Base-by-base conservation (phyloP, 1,139 yeast genomes). In the Yamadazyma atlantica region DNA sequence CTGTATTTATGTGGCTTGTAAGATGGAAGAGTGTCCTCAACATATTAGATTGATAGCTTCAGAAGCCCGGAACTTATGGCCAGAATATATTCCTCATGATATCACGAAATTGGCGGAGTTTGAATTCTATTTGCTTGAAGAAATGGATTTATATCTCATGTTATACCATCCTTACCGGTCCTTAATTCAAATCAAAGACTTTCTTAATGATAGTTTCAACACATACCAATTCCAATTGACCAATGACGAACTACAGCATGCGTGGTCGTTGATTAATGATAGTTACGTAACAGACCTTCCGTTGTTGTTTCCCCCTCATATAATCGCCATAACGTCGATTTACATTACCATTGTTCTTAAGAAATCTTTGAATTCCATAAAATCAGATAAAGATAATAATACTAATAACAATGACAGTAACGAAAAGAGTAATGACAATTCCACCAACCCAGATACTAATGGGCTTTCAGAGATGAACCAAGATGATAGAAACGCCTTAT, bases 11-110 rank as follows among this genome's bases (percentile, higher is more conserved):
- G 75, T 92, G 33, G 92, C 97, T 0, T 85, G 96, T 64, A 92
- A 92, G 56, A 85, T 89, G 26, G 97, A 92, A 58, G 98, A 92
- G 58, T 84, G 89, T 51, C 97, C 98, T 1, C 95, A 86, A 55
- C 97, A 92, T 56, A 89, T 92, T 8, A 68, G 97, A 40, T 78
- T 90, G 1, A 74, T 92, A 11, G 78, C 87, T 16, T 73, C 82
- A 21, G 97, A 92, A 55, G 95, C 97, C 2, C 68, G 96, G 36
- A 84, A 84, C 32, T 62, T 88, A 34, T 92, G 98, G 97, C 97
- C 97, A 0, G 97, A 90, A 53, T 88, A 82, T 54, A 83, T 92
- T 24, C 95, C 97, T 0, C 89, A 86, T 40, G 98, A 92, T 57
- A 79, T 90, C 16, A 84, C 96, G 28, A 87, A 86, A 53, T 71